A percentile compares a stretch with the other conserved stretches of the same genome.
Conservation (phyloP, 2,329 filamentous ascomycete species). For the Monilinia fructicola region DNA sequence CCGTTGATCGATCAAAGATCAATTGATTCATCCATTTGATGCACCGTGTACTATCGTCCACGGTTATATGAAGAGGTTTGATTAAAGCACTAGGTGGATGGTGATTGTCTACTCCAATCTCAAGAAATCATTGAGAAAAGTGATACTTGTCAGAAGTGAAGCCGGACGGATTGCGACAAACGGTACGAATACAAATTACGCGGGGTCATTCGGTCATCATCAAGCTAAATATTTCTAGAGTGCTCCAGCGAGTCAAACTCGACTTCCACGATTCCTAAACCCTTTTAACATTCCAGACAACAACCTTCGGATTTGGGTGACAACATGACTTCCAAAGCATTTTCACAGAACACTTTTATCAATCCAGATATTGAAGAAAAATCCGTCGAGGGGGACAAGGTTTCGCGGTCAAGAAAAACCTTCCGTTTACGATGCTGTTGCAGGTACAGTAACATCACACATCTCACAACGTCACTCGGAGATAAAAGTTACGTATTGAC, state of each 20-base stretch:
- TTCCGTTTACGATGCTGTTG: conserved; percentile 72
- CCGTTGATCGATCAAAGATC: conserved; percentile 73
- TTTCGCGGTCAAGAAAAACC: conserved; percentile 42
- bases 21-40: conserved; percentile 70
- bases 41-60: not conserved
- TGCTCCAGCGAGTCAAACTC: not conserved
- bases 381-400: conserved; percentile 26
- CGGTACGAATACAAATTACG: not conserved
- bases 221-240: conserved; percentile 17
- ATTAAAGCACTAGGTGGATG: not conserved
- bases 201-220: conserved; percentile 2
- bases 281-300: conserved; percentile 6
- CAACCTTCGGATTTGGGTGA: not conserved
- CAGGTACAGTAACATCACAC: conserved; percentile 49
- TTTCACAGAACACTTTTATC: conserved; percentile 31
- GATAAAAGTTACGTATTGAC: conserved; percentile 12
- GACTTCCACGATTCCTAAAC: not conserved
- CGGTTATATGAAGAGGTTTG: not conserved
- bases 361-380: conserved; percentile 25
- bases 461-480: conserved; percentile 8
- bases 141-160: conserved; percentile 5
- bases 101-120: not conserved
- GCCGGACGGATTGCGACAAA: conserved; percentile 9
- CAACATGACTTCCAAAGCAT: conserved; percentile 35
- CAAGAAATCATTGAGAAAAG: not conserved